These are phyloP conservation scores for Epichloe sp. DNA, from an alignment of 2,329 filamentous ascomycete species.

Conservation along the genomic window DNA sequence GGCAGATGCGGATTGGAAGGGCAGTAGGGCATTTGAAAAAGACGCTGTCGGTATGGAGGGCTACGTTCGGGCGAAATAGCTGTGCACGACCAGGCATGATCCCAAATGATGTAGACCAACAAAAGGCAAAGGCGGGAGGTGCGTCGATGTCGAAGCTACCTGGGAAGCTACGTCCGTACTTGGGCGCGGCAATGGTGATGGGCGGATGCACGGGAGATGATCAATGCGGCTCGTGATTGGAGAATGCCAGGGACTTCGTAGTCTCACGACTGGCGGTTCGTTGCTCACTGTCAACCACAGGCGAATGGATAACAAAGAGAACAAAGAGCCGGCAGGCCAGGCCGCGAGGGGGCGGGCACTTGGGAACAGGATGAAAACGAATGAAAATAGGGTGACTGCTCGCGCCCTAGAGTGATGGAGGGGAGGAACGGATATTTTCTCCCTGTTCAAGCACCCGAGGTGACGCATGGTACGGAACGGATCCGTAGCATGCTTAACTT, in stretches of 20 bases:
- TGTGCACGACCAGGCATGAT: slow-evolving; percentile 4
- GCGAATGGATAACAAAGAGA: no score
- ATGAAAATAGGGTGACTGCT: no score
- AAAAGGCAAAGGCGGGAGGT: neutral
- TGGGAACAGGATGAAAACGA: no score
- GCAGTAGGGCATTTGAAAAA: neutral
- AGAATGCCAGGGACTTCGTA: neutral
- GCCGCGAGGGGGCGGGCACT: neutral
- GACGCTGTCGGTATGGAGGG: neutral
- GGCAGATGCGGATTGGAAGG: neutral
- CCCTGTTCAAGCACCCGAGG: neutral
- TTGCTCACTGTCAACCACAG: neutral
- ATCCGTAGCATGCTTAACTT: neutral
- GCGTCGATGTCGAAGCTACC: slow-evolving; percentile 1
- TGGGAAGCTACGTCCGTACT: no score
- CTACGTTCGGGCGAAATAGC: neutral
- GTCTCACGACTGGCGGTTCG: neutral
- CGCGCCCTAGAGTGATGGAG: no score
- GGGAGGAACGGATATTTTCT: no score
- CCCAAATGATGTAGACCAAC: neutral
- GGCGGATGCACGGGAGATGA: neutral
- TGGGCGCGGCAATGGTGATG: slow-evolving; percentile 1
- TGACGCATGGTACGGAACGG: neutral
- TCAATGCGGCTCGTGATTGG: slow-evolving; percentile 4
- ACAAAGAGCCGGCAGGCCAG: neutral